These are phyloP conservation scores for Tolypocladium tundrense DNA, from an alignment of 2,329 filamentous ascomycete species.

Conservation along the genomic window DNA sequence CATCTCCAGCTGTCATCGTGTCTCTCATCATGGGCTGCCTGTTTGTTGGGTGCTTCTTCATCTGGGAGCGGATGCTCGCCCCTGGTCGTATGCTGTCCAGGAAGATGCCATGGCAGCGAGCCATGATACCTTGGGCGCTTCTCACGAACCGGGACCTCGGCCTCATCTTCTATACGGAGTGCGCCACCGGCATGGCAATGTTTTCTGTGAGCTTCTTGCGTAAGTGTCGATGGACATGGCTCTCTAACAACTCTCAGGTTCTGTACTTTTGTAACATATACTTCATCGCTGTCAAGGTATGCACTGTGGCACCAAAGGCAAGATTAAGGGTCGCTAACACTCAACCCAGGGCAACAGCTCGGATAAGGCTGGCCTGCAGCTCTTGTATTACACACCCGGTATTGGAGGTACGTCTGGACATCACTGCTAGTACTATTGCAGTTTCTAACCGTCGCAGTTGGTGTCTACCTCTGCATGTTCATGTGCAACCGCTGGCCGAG, in stretches of 20 bases:
- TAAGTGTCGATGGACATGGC: not conserved
- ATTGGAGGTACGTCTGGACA: conserved; percentile 34
- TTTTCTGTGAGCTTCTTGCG: conserved; percentile 26
- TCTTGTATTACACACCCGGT: conserved; percentile 56
- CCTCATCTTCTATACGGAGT: conserved; percentile 52
- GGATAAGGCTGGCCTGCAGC: conserved; percentile 41
- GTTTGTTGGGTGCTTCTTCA: conserved; percentile 30
- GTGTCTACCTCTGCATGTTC: conserved; percentile 47
- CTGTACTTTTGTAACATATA: conserved; percentile 63
- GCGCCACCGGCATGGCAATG: conserved; percentile 46
- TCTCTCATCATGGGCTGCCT: conserved; percentile 35
- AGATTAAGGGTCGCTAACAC: not conserved
- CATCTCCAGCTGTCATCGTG: conserved; percentile 34
- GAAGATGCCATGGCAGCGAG: conserved; percentile 40
- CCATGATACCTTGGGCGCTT: conserved; percentile 55
- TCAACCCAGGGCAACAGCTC: conserved; percentile 31
- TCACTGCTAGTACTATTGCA: not conserved
- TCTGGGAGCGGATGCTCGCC: conserved; percentile 44
- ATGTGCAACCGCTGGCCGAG: conserved; percentile 51
- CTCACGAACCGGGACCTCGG: conserved; percentile 46
- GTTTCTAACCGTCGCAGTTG: conserved; percentile 20
- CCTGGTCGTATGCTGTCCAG: conserved; percentile 35
- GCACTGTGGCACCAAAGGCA: not conserved
- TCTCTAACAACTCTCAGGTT: conserved; percentile 22
- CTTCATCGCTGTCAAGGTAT: conserved; percentile 46